These are phyloP conservation scores for Nannochloris sp. DNA, from an alignment of 139 green algal genomes.

Conservation along the genomic window DNA sequence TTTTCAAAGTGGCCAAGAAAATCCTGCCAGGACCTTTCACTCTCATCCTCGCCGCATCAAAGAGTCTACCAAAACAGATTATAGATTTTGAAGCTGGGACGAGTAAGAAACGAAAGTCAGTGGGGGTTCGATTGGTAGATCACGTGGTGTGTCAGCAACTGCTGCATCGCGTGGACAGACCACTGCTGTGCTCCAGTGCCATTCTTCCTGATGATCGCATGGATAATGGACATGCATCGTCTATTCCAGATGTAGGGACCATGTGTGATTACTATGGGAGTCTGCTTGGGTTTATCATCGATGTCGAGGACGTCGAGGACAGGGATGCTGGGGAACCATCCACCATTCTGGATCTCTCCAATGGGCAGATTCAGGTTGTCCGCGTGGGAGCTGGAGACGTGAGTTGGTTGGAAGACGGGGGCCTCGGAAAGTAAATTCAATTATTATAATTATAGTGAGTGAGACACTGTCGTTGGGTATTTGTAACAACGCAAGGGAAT, in stretches of 20 bases:
- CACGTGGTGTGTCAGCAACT: slow-evolving; percentile 49
- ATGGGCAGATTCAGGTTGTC: slow-evolving; percentile 41
- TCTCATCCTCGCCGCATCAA: slow-evolving; percentile 74
- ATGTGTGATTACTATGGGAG: slow-evolving; percentile 1
- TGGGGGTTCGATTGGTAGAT: slow-evolving; percentile 66
- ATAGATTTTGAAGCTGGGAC: slow-evolving; percentile 17
- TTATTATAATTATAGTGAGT: too few relatives aligned
- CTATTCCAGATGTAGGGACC: neutral
- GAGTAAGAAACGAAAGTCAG: slow-evolving; percentile 48
- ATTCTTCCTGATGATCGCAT: slow-evolving; percentile 1
- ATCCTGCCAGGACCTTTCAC: slow-evolving; percentile 82
- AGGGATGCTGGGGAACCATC: slow-evolving; percentile 21
- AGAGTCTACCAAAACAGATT: slow-evolving; percentile 67
- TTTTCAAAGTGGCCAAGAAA: slow-evolving; percentile 56
- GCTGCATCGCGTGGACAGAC: slow-evolving; percentile 45
- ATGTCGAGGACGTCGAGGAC: neutral
- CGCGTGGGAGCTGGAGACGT: slow-evolving; percentile 59
- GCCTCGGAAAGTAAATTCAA: too few relatives aligned
- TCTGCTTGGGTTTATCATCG: slow-evolving; percentile 1
- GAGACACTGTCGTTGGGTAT: too few relatives aligned
- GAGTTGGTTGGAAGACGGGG: neutral
- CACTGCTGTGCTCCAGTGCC: slow-evolving; percentile 62
- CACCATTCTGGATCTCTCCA: slow-evolving; percentile 69
- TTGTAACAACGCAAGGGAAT: neutral
- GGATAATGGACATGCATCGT: slow-evolving; percentile 14